A percentile compares a stretch with the other conserved stretches of the same genome.
Conservation (phyloP, 345 rosid species). For the Theobroma cacao region DNA sequence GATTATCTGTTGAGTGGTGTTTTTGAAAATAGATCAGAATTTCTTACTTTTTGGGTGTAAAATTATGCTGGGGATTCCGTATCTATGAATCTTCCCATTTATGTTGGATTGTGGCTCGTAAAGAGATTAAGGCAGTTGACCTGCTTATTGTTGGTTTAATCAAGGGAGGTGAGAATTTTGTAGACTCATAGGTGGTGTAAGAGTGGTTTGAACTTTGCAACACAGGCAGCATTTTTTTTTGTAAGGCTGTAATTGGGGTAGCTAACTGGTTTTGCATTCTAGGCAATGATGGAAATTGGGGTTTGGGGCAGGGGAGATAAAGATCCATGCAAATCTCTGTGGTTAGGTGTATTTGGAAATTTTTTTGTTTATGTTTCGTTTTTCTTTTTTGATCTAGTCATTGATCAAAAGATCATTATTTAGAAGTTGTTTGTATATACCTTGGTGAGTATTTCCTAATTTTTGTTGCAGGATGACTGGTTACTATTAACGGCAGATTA, state of each 20-base stretch:
- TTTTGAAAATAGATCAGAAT: background rate
- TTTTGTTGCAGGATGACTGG: constrained; percentile 83
- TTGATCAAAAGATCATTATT: background rate
- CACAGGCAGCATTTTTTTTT: background rate
- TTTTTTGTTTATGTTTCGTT: too few species aligned
- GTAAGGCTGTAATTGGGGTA: background rate
- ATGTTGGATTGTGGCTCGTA: background rate
- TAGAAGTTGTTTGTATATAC: background rate
- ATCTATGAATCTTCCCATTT: background rate
- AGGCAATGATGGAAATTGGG: background rate
- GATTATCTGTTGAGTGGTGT: background rate
- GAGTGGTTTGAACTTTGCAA: background rate
- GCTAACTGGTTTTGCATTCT: background rate
- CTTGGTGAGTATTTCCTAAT: background rate
- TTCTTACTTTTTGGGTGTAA: background rate
- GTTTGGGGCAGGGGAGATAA: background rate
- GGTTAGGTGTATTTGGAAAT: background rate
- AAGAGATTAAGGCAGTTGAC: background rate
- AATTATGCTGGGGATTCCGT: background rate
- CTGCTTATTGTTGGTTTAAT: background rate
- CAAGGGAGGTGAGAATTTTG: background rate
- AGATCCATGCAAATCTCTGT: background rate
- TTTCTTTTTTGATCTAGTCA: background rate
- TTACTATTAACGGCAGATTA: constrained; percentile 86
- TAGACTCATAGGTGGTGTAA: background rate